Conservation (phyloP, 2,329 filamentous ascomycete genomes). For the Monilinia fructigena region DNA sequence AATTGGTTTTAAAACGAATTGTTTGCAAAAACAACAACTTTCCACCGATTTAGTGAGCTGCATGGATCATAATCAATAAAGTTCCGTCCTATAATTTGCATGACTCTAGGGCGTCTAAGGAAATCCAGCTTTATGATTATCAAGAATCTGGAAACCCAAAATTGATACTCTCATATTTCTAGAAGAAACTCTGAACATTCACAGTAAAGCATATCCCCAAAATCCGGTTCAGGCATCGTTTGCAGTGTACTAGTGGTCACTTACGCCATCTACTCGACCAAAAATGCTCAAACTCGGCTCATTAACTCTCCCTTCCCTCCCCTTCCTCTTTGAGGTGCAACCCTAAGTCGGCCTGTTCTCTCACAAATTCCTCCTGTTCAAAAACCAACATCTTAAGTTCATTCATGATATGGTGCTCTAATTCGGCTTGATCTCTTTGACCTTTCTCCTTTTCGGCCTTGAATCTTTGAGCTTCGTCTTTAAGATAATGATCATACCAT, state of each 20-base stretch:
- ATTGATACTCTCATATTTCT: background rate
- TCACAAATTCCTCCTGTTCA: background rate
- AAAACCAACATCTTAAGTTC: background rate
- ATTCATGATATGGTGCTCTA: background rate
- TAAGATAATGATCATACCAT: background rate
- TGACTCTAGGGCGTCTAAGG: background rate
- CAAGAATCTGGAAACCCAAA: background rate
- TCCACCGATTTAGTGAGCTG: background rate
- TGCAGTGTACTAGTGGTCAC: no score
- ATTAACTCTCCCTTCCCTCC: background rate
- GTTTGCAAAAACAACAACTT: background rate
- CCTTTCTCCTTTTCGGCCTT: background rate
- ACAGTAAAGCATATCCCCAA: background rate
- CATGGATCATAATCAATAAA: background rate
- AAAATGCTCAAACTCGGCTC: background rate
- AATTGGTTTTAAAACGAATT: background rate
- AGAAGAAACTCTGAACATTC: background rate
- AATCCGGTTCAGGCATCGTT: background rate
- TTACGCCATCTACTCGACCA: background rate
- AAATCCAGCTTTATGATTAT: no score
- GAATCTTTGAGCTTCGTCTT: background rate
- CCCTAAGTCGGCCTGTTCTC: background rate
- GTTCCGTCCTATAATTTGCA: background rate
- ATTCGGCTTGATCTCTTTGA: background rate
- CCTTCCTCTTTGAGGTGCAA: background rate